Percentiles rank a stretch among this genome's conserved stretches.
Conservation (phyloP, 768 basidiomycete species). For the Podaxis sp. region DNA sequence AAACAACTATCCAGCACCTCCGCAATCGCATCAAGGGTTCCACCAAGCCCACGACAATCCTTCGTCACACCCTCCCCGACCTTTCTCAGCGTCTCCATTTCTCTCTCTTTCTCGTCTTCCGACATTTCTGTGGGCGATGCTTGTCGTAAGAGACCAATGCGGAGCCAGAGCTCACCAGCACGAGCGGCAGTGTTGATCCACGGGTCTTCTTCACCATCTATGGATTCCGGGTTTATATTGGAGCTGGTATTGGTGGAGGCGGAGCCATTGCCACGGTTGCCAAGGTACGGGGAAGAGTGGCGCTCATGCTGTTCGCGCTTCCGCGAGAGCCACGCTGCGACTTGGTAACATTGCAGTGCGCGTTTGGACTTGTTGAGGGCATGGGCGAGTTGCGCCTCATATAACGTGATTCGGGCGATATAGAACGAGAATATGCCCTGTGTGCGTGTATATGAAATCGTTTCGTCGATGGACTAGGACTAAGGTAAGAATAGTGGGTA, state of each 20-base stretch:
- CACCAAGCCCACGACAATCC: constrained; percentile 48
- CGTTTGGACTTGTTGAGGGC: constrained; percentile 47
- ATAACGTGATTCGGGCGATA: constrained; percentile 58
- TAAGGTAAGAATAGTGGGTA: background rate
- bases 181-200: constrained; percentile 30
- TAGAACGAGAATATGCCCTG: constrained; percentile 51
- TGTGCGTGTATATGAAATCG: constrained; percentile 63
- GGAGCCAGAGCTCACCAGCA: constrained; percentile 30
- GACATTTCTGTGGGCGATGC: background rate
- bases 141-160: constrained; percentile 22
- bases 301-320: constrained; percentile 3
- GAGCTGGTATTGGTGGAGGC: background rate
- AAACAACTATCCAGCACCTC: constrained; percentile 51
- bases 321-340: constrained; percentile 47
- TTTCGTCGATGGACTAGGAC: constrained; percentile 19
- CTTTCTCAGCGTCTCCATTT: constrained; percentile 23
- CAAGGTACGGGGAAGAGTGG: background rate
- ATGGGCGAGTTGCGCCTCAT: constrained; percentile 73
- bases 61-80: constrained; percentile 33
- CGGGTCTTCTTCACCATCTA: constrained; percentile 25
- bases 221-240: constrained; percentile 3
- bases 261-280: background rate
- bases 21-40: constrained; percentile 50
- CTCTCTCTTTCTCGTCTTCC: constrained; percentile 10
- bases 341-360: constrained; percentile 58